Base-by-base conservation (phyloP, 169 alveolate species). In the Cryptosporidium felis region DNA sequence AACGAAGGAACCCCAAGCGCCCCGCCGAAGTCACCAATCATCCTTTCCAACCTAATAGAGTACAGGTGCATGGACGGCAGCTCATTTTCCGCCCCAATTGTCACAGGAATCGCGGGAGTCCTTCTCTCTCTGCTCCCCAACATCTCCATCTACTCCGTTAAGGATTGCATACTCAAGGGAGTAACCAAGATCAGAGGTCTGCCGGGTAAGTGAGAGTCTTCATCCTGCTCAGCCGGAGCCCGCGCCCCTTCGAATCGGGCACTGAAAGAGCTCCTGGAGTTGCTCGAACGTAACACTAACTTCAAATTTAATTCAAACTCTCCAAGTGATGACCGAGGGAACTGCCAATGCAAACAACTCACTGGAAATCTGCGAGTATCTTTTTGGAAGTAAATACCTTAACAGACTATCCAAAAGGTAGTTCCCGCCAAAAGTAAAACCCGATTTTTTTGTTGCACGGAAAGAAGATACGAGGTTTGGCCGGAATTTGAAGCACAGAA, bases 21-120 rank as follows among this genome's bases (percentile, higher is more conserved):
- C n/a, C n/a, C n/a, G n/a, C n/a, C n/a, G n/a, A n/a, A n/a, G n/a
- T n/a, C n/a, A n/a, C n/a, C n/a, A n/a, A n/a, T n/a, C n/a, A n/a
- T n/a, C n/a, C n/a, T n/a, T n/a, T n/a, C n/a, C n/a, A n/a, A n/a
- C n/a, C n/a, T 5, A 12, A 53, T 60, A 40, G 91, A 80, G 8
- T 91, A 91, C 46, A 34, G 90, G 23, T 53, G 88, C 16, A 88
- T 89, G 81, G 82, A 81, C 18, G 94, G 94, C 3, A 91, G 92
- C 40, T 82, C 91, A 63, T 89, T 91, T 47, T 91, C 94, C 10
- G 92, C 90, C 32, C 94, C 94, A 1, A 59, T 89, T 49, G 91
- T 91, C 53, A 80, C 92, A 14, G 94, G 94, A 49, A 80, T 90
- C 42, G 90, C 89, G 5, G 94, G 91, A 2, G 80, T 89, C 21